Conservation (phyloP, 1,284 basidiomycete genomes). For the Pascua guehoae region DNA sequence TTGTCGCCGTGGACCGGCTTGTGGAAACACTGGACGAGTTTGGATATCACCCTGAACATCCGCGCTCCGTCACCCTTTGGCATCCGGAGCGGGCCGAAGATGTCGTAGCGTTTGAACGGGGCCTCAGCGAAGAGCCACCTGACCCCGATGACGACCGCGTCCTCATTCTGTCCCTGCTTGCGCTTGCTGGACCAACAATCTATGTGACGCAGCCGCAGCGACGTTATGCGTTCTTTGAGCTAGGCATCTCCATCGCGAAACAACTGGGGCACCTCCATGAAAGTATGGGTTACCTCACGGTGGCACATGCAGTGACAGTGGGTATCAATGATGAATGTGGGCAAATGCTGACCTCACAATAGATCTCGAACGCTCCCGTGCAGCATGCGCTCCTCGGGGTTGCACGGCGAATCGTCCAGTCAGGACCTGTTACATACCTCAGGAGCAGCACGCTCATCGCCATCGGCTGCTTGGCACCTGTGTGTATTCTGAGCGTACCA, state of each 20-base stretch:
- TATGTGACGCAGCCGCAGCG: constrained; percentile 22
- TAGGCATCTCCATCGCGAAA: constrained; percentile 25
- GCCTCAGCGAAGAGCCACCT: background rate
- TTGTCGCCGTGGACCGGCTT: constrained; percentile 15
- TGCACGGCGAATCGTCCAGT: constrained; percentile 6
- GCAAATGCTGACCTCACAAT: background rate
- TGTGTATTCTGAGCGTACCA: too few relatives aligned
- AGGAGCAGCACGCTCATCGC: constrained; percentile 16
- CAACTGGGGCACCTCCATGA: constrained; percentile 16
- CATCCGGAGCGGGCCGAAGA: constrained; percentile 15
- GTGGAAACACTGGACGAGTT: constrained; percentile 19
- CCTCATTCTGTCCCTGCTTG: constrained; percentile 25
- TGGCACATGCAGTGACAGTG: constrained; percentile 19
- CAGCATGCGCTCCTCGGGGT: constrained; percentile 12
- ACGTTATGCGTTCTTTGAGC: constrained; percentile 14
- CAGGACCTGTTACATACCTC: constrained; percentile 15
- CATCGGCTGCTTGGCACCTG: constrained; percentile 22
- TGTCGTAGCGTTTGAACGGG: constrained; percentile 14
- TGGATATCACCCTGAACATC: constrained; percentile 21
- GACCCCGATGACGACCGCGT: constrained; percentile 13
- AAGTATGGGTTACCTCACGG: constrained; percentile 21
- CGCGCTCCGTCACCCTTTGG: constrained; percentile 9
- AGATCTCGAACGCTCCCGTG: constrained; percentile 12
- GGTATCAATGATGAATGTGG: background rate
- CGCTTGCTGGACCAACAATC: constrained; percentile 29